Evolutionary conservation across 1,139 yeast genomes (phyloP).

Genomic region (Saccharomyces hybrid): DNA sequence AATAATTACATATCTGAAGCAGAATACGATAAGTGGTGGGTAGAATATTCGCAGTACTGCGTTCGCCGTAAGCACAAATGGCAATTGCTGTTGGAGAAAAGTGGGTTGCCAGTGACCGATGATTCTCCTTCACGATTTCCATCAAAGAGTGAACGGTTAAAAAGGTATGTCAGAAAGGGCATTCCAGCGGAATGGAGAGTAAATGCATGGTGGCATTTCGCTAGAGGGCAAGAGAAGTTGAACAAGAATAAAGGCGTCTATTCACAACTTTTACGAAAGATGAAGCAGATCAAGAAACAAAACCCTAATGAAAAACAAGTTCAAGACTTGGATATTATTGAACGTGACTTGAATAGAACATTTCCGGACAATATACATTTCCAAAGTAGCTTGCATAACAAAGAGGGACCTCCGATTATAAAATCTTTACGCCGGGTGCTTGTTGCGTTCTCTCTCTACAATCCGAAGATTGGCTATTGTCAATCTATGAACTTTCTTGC

Average conservation of each 20-base stretch:
- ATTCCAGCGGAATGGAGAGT: conserved; percentile 98
- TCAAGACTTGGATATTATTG: conserved; percentile 78
- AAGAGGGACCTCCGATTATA: conserved; percentile 54
- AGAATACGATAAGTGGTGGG: conserved; percentile 73
- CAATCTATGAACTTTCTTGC: conserved; percentile 90
- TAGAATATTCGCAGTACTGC: conserved; percentile 53
- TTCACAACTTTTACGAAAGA: conserved; percentile 48
- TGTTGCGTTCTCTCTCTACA: conserved; percentile 75
- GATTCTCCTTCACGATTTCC: conserved; percentile 52
- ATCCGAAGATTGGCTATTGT: conserved; percentile 90
- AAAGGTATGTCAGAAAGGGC: conserved; percentile 79
- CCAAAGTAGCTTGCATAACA: conserved; percentile 33
- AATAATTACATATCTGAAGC: conserved; percentile 43
- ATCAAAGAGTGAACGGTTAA: conserved; percentile 71
- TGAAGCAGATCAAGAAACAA: conserved; percentile 12
- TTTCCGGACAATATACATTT: conserved; percentile 88
- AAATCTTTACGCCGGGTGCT: conserved; percentile 71
- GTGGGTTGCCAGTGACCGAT: conserved; percentile 49
- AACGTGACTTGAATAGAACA: conserved; percentile 84
- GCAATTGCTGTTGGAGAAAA: conserved; percentile 54
- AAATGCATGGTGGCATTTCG: conserved; percentile 92
- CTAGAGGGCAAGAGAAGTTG: conserved; percentile 76
- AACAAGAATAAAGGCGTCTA: conserved; percentile 67
- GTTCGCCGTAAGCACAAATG: conserved; percentile 66
- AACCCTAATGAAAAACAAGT: conserved; percentile 37